Evolutionary conservation across 2,329 filamentous ascomycete species (phyloP), one percentile per base, ranked within the genome.

Genomic region (Cercospora beticola): DNA sequence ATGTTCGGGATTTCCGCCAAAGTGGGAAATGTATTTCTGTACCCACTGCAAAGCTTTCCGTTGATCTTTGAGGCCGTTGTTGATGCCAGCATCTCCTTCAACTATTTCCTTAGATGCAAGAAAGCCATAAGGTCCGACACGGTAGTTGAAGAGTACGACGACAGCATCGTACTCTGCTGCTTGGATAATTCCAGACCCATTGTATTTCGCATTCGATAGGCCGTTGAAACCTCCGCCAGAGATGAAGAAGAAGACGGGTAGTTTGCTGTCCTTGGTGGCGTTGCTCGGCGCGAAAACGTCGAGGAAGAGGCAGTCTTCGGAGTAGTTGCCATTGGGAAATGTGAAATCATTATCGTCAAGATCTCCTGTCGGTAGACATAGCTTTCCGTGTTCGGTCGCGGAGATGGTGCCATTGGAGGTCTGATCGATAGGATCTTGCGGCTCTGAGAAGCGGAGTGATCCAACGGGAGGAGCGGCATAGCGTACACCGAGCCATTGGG

Each of bases 111-210:
- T 80, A 65, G 87, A 83, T 1, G 87, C 86, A 12, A 94, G 82
- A 76, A 93, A 94, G 0, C 92, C 91, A 72, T 88, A 93, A 0
- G 87, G 85, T 0, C 91, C 91, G 10, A 94, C 90, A 5, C 92
- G 88, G 76, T 94, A 93, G 79, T 93, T 93, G 79, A 92, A 86
- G 9, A 84, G 89, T 1, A 94, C 89, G 0, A 92, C 87, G 0
- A 94, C 80, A 28, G 93, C 89, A 58, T 86, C 83, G 67, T 86
- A 80, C 43, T 84, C 82, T 18, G 86, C 86, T 0, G 88, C 89
- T 31, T 83, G 76, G 30, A 89, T 82, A n/a, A 93, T 78, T 0
- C 85, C 87, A 0, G 83, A 85, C 0, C 86, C 89, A 71, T 92
- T 86, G 72, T 86, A 83, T 69, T 89, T 82, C 9, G 79, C 72